Evolutionary conservation across 208 protist species (phyloP).

Genomic region (Endotrypanum monterogeii): DNA sequence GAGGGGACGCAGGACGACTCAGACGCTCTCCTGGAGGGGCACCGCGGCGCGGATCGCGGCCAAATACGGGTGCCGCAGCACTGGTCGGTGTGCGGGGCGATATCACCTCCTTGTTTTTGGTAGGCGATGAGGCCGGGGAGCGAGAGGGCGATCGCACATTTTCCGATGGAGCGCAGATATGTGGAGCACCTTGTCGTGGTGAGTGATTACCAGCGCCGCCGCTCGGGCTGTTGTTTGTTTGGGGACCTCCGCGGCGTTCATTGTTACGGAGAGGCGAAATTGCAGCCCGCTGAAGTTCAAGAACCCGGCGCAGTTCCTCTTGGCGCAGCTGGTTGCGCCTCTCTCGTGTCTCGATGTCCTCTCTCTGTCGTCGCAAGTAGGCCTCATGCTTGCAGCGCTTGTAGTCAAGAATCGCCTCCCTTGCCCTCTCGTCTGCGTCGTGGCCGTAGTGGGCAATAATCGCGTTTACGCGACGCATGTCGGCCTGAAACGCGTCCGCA

Average conservation of each 20-base stretch:
- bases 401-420: constrained; percentile 88
- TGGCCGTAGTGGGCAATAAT: constrained; percentile 82
- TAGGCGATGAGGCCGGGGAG: constrained; percentile 19
- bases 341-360: constrained; percentile 52
- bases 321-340: constrained; percentile 60
- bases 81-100: constrained; percentile 17
- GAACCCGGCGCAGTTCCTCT: constrained; percentile 63
- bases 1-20: constrained; percentile 25
- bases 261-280: constrained; percentile 31
- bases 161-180: constrained; percentile 12
- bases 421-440: constrained; percentile 65
- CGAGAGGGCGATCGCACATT: constrained; percentile 1
- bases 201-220: constrained; percentile 3
- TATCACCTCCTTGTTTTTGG: background rate
- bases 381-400: constrained; percentile 90
- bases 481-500: constrained; percentile 39
- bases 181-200: constrained; percentile 13
- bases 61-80: constrained; percentile 15
- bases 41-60: constrained; percentile 25
- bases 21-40: background rate
- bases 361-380: constrained; percentile 65
- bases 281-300: constrained; percentile 58
- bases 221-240: constrained; percentile 3
- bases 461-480: constrained; percentile 81
- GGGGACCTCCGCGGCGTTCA: constrained; percentile 14